Conservation (phyloP, 768 basidiomycete species). For the Calocera viscosa region DNA sequence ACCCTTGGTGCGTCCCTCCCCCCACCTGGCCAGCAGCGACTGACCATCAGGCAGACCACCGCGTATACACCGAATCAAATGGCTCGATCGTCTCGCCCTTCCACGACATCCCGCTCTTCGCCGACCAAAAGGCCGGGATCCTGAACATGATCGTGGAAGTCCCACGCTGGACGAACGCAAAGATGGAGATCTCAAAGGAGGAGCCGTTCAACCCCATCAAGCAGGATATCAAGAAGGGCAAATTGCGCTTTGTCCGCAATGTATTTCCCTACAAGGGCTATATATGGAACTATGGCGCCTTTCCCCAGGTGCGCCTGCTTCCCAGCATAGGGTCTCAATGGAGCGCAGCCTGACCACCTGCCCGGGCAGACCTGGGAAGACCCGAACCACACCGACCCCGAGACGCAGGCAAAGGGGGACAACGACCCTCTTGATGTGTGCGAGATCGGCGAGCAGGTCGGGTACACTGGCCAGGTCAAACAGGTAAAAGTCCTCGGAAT, state of each 20-base stretch:
- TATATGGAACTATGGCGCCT: conserved; percentile 99
- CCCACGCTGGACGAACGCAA: conserved; percentile 99
- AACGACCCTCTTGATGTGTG: conserved; percentile 99
- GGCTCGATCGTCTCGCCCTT: conserved; percentile 71
- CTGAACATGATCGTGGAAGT: conserved; percentile 99
- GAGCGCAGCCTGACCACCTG: not conserved
- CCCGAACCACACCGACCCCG: conserved; percentile 68
- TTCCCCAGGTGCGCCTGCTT: conserved; percentile 64
- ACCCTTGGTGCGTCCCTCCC: too few species aligned
- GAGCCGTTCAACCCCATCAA: conserved; percentile 99
- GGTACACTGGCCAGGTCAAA: conserved; percentile 93
- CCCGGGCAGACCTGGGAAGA: conserved; percentile 88
- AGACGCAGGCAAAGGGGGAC: conserved; percentile 98
- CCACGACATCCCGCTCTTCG: conserved; percentile 98
- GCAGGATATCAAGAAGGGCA: conserved; percentile 95
- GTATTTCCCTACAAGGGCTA: conserved; percentile 99
- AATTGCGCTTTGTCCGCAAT: conserved; percentile 93
- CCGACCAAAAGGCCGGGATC: conserved; percentile 85
- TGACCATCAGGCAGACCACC: conserved; percentile 37
- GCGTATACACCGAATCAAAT: conserved; percentile 76
- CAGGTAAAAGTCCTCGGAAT: conserved; percentile 99
- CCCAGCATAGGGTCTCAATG: not conserved
- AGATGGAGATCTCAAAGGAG: conserved; percentile 99
- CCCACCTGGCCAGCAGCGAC: too few species aligned
- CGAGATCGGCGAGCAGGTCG: conserved; percentile 98